Percentiles rank a stretch among this genome's conserved stretches.
Evolutionary conservation across 1,139 yeast species (phyloP).

Genomic region (Starmera stellimalicola): DNA sequence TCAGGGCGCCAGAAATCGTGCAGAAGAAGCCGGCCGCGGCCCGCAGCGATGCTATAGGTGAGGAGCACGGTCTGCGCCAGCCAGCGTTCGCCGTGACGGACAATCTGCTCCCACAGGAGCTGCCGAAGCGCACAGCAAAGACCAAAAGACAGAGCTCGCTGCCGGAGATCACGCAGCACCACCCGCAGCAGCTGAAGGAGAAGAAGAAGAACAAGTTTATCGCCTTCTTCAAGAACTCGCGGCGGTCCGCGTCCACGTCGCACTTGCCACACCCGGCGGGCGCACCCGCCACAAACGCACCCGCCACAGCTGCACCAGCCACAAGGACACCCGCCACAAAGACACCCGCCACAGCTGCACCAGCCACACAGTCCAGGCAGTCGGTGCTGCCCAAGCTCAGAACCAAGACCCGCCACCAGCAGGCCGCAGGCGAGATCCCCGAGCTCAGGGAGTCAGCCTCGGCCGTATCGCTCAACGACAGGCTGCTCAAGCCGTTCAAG

Average conservation of each 20-base stretch:
- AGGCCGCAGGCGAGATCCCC: constrained; percentile 8
- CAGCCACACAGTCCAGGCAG: too few relatives aligned
- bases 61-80: too few relatives aligned
- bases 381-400: too few relatives aligned
- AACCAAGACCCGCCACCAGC: too few relatives aligned
- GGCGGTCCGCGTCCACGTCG: constrained; percentile 14
- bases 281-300: constrained; percentile 12
- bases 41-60: too few relatives aligned
- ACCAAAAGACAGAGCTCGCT: constrained; percentile 18
- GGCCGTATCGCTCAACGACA: background rate
- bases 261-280: constrained; percentile 6
- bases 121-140: too few relatives aligned
- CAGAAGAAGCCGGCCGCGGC: too few relatives aligned
- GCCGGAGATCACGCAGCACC: constrained; percentile 9
- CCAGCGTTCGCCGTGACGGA: too few relatives aligned
- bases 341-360: constrained; percentile 4
- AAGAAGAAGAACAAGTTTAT: constrained; percentile 25
- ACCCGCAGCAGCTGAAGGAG: constrained; percentile 3
- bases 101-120: too few relatives aligned
- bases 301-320: too few relatives aligned
- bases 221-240: constrained; percentile 23
- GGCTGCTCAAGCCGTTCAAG: constrained; percentile 16
- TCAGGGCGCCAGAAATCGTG: too few relatives aligned
- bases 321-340: too few relatives aligned
- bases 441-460: constrained; percentile 16